Evolutionary conservation across 345 rosid genomes (phyloP), one percentile per base, ranked within the genome.

Genomic region (Populus nigra): DNA sequence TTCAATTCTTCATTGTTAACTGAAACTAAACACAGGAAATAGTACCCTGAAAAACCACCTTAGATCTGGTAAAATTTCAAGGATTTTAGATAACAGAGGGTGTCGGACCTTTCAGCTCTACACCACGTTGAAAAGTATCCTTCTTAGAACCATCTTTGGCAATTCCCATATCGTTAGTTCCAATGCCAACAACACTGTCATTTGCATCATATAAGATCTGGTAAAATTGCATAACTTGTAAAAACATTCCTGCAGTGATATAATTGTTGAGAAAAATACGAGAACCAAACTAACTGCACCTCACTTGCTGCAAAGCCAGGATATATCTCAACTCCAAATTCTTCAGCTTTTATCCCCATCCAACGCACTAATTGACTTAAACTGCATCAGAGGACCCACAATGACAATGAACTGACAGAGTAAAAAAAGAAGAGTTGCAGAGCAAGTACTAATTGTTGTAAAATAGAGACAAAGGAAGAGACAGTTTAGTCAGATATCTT

Each of bases 261-360:
- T 18, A 27, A 38, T 11, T n/a, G 20, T 6, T 36, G 50, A 74
- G 23, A 33, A 53, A 29, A 57, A 71, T 8, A 72, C 31, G 27
- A 73, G 43, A 72, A 73, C 36, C 36, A 65, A 76, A 79, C 6
- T 8, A 73, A 50, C 57, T 68, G 82, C 55, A 94, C 98, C 97
- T 95, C 99, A 80, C 91, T 84, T 67, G 98, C 98, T 71, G 99
- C 90, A 85, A 95, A 91, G 5, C 99, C 98, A 2, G 99, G 99
- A 88, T 95, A 95, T 80, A 95, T 93, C 86, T 95, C 99, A 33
- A 87, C 93, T 74, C 99, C 99, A 75, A 89, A 79, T 85, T 95
- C 99, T 87, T 95, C 96, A 71, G 99, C 99, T 89, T 95, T 95
- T 72, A 78, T 69, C 74, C 96, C 99, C 88, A 95, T 78, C 98